These are phyloP conservation scores for Apiotrichum mycotoxinovorans DNA, from an alignment of 1,284 basidiomycete genomes.

Conservation along the genomic window DNA sequence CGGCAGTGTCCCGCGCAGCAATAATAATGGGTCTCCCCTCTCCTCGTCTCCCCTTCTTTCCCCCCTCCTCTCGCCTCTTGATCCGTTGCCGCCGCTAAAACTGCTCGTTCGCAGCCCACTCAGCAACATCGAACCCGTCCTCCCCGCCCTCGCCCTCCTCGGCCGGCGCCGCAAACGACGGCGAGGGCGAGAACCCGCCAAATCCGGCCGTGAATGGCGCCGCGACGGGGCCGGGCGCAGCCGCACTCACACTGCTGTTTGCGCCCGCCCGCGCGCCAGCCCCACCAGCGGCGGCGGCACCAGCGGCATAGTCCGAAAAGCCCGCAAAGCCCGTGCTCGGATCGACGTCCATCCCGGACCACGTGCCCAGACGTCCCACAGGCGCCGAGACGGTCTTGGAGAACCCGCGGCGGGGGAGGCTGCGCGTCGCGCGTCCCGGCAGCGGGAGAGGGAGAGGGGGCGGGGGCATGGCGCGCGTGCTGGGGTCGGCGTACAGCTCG, in stretches of 20 bases:
- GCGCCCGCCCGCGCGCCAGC: too few species aligned
- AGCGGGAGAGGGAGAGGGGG: conserved; percentile 9
- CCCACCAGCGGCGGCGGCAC: neutral
- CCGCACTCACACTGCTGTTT: neutral
- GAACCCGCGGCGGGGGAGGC: conserved; percentile 14
- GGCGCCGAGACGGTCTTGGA: conserved; percentile 41
- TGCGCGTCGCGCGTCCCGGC: conserved; percentile 13
- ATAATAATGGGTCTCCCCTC: too few species aligned
- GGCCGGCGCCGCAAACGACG: neutral
- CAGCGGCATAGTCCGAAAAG: neutral
- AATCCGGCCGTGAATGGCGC: neutral
- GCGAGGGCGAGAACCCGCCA: neutral
- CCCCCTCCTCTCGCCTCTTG: neutral
- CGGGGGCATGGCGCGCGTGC: conserved; percentile 6
- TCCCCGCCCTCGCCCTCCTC: conserved; percentile 25
- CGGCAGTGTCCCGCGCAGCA: too few species aligned
- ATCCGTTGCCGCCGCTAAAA: conserved; percentile 20
- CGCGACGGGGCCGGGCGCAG: neutral
- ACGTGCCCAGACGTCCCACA: conserved; percentile 29
- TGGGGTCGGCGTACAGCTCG: conserved; percentile 22
- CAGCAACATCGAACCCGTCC: conserved; percentile 43
- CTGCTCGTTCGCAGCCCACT: conserved; percentile 30
- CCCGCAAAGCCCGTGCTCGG: neutral
- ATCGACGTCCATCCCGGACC: conserved; percentile 38
- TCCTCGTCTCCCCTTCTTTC: neutral